Base-by-base conservation (phyloP, 2,329 filamentous ascomycete species). In the Colletotrichum chrysophilum region DNA sequence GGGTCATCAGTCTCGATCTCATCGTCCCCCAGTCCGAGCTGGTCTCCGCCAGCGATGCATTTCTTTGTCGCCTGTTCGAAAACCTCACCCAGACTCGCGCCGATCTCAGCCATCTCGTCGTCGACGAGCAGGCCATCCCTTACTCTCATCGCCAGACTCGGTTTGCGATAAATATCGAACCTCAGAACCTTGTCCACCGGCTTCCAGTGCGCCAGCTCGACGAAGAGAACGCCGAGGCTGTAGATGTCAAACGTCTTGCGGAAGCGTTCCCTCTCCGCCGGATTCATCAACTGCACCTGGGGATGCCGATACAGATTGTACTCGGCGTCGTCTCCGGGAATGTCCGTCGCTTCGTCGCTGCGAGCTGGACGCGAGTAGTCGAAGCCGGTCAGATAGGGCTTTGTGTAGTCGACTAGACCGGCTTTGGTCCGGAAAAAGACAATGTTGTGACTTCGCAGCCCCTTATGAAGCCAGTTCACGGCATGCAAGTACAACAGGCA, bases 391-490 rank as follows among this genome's bases (percentile, higher is more conserved):
- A 91, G 81, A 72, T 84, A 87, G 0, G 88, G 88, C 32, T 83
- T 81, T 8, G 78, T 76, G 66, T 86, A 87, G 70, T 87, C 82
- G 56, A 88, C 81, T 26, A 76, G 73, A 71, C 81, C 83, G 26
- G 74, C 66, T n/a, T 69, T 76, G 21, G 79, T 76, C 18, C 82
- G 82, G 78, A 90, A 90, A 79, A 91, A 90, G 18, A 91, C 79
- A 30, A 91, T 85, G 78, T 90, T 91, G 71, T 88, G 83, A 71
- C 86, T 88, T 14, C 89, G 87, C 9, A 91, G 83, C 14, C 89
- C 89, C 78, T 92, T 91, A 83, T 91, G 90, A 7, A 91, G 84
- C 89, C 89, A 91, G 75, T 90, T 87, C 2, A 90, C 88, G 4
- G 88, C 86, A 78, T 91, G 89, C 0, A 91, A 84, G 71, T 90